Evolutionary conservation across 331 rosid species (phyloP), one percentile per base, ranked within the genome.

Genomic region (Quercus tomentella): DNA sequence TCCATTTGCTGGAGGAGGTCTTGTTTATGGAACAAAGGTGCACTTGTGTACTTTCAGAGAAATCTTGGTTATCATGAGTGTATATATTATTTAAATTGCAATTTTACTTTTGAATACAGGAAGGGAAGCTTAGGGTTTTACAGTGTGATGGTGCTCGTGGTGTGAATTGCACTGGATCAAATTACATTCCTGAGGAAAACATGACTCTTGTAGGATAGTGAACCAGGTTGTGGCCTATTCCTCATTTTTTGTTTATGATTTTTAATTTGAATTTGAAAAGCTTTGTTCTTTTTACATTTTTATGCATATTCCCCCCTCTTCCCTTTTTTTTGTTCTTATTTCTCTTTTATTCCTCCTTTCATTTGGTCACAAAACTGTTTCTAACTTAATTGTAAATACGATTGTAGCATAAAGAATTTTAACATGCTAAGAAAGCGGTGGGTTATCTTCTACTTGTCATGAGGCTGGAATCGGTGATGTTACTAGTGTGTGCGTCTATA

Each of bases 11-110:
- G 97, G 97, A 70, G 92, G 96, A 22, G 97, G 97, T 35, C 85
- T 92, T 73, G 96, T 88, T 75, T 92, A 92, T 80, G 97, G 97
- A 82, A 92, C 96, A 76, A 92, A 92, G 96, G 97, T 91, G 77
- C 80, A 82, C 70, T 76, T 86, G 28, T 56, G 16, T 56, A 63
- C 18, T 11, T 61, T 78, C 28, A 49, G 58, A 61, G 49, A 71
- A 69, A 75, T 74, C 56, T 62, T 69, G 52, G 63, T 61, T 45
- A 35, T 28, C 43, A 79, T 55, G 28, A 65, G 49, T 57, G 61
- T 67, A 74, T 74, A 31, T 25, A 58, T 58, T 76, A n/a, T 62
- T 56, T 25, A 30, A 43, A 22, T 49, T 52, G 35, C 72, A 67
- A 30, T 78, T 63, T 65, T 83, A 25, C 68, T 68, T 70, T 73